Conservation (phyloP, 225 moss, liverwort and hornwort species). For the Physcomitrium patens region DNA sequence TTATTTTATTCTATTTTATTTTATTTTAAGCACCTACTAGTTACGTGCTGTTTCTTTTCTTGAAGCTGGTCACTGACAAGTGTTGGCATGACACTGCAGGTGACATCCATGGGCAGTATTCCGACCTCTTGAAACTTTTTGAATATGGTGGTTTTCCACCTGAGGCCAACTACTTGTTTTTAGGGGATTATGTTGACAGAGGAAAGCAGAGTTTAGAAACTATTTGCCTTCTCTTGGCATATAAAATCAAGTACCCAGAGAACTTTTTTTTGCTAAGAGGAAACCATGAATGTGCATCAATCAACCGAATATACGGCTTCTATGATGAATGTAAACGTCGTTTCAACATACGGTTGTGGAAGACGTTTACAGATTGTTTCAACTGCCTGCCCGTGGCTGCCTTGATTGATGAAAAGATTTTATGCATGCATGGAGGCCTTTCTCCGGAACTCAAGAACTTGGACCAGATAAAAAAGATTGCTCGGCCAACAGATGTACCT, state of each 20-base stretch:
- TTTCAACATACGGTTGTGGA: conserved; percentile 95
- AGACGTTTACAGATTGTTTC: conserved; percentile 79
- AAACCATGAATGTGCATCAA: conserved; percentile 98
- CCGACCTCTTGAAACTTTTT: conserved; percentile 98
- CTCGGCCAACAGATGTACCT: conserved; percentile 72
- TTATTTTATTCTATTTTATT: too few species aligned
- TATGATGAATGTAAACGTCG: conserved; percentile 99
- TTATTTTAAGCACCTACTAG: background rate
- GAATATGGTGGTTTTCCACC: conserved; percentile 99
- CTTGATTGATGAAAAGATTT: conserved; percentile 76
- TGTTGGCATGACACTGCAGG: conserved; percentile 54
- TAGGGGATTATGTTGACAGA: conserved; percentile 98
- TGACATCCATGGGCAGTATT: conserved; percentile 99
- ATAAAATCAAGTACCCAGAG: conserved; percentile 99
- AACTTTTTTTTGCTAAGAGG: conserved; percentile 99
- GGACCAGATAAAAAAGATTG: conserved; percentile 81
- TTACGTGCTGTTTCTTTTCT: background rate
- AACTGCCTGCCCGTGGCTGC: conserved; percentile 73
- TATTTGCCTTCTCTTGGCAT: conserved; percentile 95
- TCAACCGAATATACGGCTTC: conserved; percentile 99
- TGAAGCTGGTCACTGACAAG: conserved; percentile 23
- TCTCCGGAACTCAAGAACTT: conserved; percentile 72
- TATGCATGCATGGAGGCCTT: conserved; percentile 78
- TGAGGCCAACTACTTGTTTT: conserved; percentile 98
- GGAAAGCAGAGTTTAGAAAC: conserved; percentile 99